Conservation (phyloP, 2,329 filamentous ascomycete species). For the Curvularia sp. region DNA sequence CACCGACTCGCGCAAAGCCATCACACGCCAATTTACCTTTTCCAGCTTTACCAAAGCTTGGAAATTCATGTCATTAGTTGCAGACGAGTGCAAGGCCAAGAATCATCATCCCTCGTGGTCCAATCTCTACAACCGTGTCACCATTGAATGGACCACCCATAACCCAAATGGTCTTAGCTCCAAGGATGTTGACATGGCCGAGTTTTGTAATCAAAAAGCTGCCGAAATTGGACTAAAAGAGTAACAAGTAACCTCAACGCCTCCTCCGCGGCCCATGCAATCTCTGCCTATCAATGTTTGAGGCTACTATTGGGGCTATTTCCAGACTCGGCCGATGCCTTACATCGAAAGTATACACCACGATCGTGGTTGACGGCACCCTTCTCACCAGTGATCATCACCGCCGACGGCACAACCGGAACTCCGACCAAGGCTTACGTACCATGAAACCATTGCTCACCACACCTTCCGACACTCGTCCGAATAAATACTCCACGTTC, state of each 20-base stretch:
- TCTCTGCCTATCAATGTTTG: not conserved
- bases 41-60: conserved; percentile 42
- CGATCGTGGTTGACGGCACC: not conserved
- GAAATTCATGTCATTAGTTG: conserved; percentile 44
- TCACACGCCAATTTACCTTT: conserved; percentile 41
- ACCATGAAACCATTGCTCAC: not conserved
- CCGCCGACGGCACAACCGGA: not conserved
- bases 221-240: conserved; percentile 36
- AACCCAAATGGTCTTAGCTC: conserved; percentile 43
- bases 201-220: conserved; percentile 44
- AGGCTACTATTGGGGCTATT: not conserved
- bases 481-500: not conserved
- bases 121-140: conserved; percentile 45
- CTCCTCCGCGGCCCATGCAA: not conserved
- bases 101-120: conserved; percentile 46
- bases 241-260: not conserved
- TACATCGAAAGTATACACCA: not conserved
- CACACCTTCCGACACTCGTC: not conserved
- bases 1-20: conserved; percentile 31
- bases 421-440: not conserved
- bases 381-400: not conserved
- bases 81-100: conserved; percentile 44
- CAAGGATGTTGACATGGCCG: conserved; percentile 48
- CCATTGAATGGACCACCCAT: conserved; percentile 48
- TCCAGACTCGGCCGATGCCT: not conserved